Conservation (phyloP, 73 alveolate species). For the Paramecium sonneborni region DNA sequence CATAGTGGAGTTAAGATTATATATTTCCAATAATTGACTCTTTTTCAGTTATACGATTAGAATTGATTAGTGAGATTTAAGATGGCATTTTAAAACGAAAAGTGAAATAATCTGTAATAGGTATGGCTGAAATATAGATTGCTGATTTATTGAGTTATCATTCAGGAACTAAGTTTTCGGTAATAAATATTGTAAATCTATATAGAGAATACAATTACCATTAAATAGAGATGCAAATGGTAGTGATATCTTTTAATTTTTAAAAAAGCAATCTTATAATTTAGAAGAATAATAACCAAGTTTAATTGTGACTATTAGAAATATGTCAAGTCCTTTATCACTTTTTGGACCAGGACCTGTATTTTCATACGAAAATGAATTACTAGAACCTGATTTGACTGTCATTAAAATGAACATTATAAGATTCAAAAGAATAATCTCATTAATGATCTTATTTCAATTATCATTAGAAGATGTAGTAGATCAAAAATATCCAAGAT, state of each 20-base stretch:
- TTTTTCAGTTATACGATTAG: neutral
- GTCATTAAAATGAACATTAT: conserved; percentile 16
- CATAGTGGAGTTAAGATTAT: conserved; percentile 34
- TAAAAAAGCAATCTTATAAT: neutral
- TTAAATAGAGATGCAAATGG: neutral
- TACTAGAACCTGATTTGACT: conserved; percentile 33
- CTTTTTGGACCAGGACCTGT: conserved; percentile 38
- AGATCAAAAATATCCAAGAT: conserved; percentile 51
- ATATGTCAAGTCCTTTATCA: conserved; percentile 41
- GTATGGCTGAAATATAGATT: conserved; percentile 17
- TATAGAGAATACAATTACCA: neutral
- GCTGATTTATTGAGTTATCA: conserved; percentile 52
- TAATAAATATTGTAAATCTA: neutral
- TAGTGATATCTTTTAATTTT: neutral
- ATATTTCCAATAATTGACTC: conserved; percentile 30
- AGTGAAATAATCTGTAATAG: neutral
- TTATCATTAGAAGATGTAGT: conserved; percentile 15
- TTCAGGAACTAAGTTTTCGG: neutral
- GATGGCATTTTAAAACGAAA: conserved; percentile 31
- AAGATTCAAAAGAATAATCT: conserved; percentile 27
- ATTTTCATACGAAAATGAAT: conserved; percentile 7
- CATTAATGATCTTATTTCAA: neutral
- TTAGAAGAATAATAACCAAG: neutral
- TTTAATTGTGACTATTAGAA: conserved; percentile 4
- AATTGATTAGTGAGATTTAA: neutral